Conservation (phyloP, 2,329 filamentous ascomycete genomes). For the Pezicula rhizophila region DNA sequence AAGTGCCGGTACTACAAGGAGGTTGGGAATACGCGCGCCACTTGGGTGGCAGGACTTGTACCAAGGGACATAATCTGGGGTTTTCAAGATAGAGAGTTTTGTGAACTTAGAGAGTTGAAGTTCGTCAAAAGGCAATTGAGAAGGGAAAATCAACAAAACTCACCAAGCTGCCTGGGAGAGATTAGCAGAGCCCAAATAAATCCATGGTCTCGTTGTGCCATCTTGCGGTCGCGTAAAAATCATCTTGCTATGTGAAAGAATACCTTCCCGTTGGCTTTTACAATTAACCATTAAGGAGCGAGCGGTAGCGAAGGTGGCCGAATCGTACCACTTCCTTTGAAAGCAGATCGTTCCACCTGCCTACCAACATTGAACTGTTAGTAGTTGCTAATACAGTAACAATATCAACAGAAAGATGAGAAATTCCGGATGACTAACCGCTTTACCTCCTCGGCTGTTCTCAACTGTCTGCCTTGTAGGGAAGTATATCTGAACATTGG, state of each 20-base stretch:
- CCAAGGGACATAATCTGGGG: not conserved
- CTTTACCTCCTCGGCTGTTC: constrained; percentile 55
- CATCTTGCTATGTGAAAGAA: constrained; percentile 87
- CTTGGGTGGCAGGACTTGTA: not conserved
- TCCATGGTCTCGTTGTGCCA: constrained; percentile 45
- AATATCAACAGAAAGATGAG: not conserved
- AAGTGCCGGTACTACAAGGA: not conserved
- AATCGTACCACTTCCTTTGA: constrained; percentile 65
- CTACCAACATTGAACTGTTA: constrained; percentile 28
- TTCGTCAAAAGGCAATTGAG: not conserved
- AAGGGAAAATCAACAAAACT: constrained; percentile 28
- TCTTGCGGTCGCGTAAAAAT: constrained; percentile 39
- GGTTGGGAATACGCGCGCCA: not conserved
- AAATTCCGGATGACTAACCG: constrained; percentile 35
- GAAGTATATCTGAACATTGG: constrained; percentile 71
- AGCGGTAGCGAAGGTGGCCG: constrained; percentile 56
- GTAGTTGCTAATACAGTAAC: constrained; percentile 1
- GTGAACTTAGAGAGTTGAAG: too few species aligned
- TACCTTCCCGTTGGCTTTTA: constrained; percentile 59
- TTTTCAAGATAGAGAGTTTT: not conserved
- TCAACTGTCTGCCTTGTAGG: constrained; percentile 66
- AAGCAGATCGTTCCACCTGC: constrained; percentile 80
- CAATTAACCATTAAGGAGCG: constrained; percentile 67
- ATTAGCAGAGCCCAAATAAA: constrained; percentile 87
- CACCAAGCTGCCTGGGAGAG: constrained; percentile 72